Evolutionary conservation across 2,329 filamentous ascomycete genomes (phyloP).

Genomic region (Sordariomycetes sp.): DNA sequence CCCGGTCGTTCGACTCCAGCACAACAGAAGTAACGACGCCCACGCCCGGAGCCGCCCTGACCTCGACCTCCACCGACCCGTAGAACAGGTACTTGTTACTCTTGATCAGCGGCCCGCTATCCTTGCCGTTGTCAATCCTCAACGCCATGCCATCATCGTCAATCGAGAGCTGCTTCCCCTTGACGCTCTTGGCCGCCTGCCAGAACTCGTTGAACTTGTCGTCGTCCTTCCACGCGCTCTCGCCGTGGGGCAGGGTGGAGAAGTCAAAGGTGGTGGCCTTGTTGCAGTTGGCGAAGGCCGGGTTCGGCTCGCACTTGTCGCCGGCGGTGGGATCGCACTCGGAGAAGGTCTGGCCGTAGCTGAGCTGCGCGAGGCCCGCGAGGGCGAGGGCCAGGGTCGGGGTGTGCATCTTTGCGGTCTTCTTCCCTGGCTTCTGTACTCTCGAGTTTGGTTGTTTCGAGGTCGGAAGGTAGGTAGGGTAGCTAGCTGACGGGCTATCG

Average conservation of each 20-base stretch:
- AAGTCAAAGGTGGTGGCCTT: conserved; percentile 45
- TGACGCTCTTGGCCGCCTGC: conserved; percentile 18
- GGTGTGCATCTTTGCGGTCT: background rate
- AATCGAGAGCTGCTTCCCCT: conserved; percentile 11
- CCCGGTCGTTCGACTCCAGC: conserved; percentile 61
- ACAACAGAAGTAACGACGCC: conserved; percentile 70
- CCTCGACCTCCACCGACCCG: conserved; percentile 54
- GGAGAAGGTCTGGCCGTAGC: conserved; percentile 41
- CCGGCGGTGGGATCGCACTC: conserved; percentile 31
- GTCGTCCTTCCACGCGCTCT: conserved; percentile 8
- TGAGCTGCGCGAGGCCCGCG: conserved; percentile 16
- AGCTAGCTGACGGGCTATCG: no score
- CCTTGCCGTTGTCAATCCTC: conserved; percentile 42
- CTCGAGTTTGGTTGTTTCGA: no score
- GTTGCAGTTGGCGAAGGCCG: conserved; percentile 37
- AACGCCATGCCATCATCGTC: conserved; percentile 16
- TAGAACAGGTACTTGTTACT: conserved; percentile 77
- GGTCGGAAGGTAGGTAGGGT: no score
- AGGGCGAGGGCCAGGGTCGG: background rate
- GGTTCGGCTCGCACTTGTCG: conserved; percentile 43
- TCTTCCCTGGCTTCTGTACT: background rate
- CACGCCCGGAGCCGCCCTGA: conserved; percentile 58
- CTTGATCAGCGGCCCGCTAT: conserved; percentile 48
- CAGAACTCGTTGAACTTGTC: conserved; percentile 13
- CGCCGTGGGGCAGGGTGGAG: conserved; percentile 39